phyloP scores from a whole-genome alignment of 257 asterid genomes.

The Buddleja alternifolia region DNA sequence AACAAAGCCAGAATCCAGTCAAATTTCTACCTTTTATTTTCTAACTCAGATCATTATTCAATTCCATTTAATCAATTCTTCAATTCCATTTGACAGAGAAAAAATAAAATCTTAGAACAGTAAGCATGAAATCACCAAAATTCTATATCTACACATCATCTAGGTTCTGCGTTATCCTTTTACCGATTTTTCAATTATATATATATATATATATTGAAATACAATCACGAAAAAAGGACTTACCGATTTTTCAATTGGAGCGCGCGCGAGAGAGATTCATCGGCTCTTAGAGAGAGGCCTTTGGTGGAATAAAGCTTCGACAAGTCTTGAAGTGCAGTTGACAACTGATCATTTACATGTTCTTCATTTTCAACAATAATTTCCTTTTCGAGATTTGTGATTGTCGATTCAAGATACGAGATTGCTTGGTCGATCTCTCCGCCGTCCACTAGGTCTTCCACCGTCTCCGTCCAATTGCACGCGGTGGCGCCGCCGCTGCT shows the following conservation, averaged over 20 bases:
- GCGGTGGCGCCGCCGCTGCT: constrained; percentile 44
- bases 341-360: constrained; percentile 39
- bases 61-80: constrained; percentile 15
- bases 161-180: too few relatives aligned
- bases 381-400: constrained; percentile 56
- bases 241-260: constrained; percentile 61
- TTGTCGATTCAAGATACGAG: constrained; percentile 54
- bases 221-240: constrained; percentile 1
- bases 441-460: constrained; percentile 63
- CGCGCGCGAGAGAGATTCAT: constrained; percentile 59
- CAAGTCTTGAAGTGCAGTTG: constrained; percentile 66
- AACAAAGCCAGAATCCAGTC: too few relatives aligned
- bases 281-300: constrained; percentile 72
- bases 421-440: constrained; percentile 65
- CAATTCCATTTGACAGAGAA: not conserved
- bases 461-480: constrained; percentile 73
- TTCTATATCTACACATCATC: not conserved
- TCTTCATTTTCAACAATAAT: constrained; percentile 17
- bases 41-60: constrained; percentile 4
- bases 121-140: not conserved
- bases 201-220: too few relatives aligned
- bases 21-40: constrained; percentile 4
- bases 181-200: too few relatives aligned
- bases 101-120: not conserved
- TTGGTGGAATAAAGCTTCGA: constrained; percentile 61